Evolutionary conservation across 768 basidiomycete genomes (phyloP), one percentile per base, ranked within the genome.

Genomic region (Termitomyces sp.): DNA sequence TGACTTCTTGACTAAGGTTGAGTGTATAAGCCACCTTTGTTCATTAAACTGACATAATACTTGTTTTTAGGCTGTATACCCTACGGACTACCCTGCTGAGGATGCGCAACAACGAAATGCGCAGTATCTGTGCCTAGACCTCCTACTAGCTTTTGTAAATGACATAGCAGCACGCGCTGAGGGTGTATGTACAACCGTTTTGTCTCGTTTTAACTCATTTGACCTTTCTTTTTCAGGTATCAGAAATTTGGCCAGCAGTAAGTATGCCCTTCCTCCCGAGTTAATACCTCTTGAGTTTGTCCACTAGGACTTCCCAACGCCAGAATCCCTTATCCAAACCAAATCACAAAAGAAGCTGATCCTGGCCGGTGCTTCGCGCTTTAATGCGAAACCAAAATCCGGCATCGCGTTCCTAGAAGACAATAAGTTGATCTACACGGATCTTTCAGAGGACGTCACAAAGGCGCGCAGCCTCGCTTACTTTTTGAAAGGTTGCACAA

Each of bases 351-450:
- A 99, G 73, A 88, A 91, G 55, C 76, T 95, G 6, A 85, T 97
- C 33, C 74, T 95, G 51, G 81, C 88, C 0, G 96, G 93, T 4
- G 91, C 93, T 6, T 75, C 85, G 1, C 85, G 87, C 39, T 99
- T 98, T 76, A 99, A 99, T 67, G 73, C 82, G 15, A 98, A 98
- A 73, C 95, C 97, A 1, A 98, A 96, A 73, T 78, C 81, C 37
- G 97, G 95, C 0, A 72, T 98, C 30, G 82, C 92, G 2, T 98
- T 93, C 74, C 78, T 98, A 37, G 94, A 98, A 69, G 93, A 97
- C 67, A 88, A 96, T 67, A 86, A 86, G n/a, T 76, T 99, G 44
- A 91, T 99, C 58, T 89, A 90, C 68, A 73, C 78, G 5, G 85
- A 91, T 61, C 72, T 85, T 34, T 82, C 83, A 20, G 71, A 79